These are phyloP conservation scores for Barbarea vulgaris DNA, from an alignment of 345 rosid species.

Conservation along the genomic window DNA sequence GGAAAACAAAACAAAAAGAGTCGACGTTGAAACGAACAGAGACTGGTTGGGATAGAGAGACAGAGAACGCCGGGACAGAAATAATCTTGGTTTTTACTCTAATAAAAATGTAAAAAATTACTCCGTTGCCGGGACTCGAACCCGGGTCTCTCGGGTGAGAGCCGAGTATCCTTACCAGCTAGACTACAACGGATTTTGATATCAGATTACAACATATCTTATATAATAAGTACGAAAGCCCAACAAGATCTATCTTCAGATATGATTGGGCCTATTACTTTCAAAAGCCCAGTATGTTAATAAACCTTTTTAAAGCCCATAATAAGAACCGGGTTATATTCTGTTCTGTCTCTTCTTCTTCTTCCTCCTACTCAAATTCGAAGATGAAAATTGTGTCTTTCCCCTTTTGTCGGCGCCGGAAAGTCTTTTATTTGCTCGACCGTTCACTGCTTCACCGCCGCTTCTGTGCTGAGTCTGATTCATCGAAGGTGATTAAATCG, in stretches of 20 bases:
- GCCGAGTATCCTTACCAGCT: slow-evolving; percentile 79
- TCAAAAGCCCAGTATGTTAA: background rate
- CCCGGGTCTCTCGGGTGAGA: slow-evolving; percentile 68
- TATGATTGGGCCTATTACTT: background rate
- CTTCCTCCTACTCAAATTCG: background rate
- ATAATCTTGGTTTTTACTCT: background rate
- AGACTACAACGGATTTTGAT: slow-evolving; percentile 43
- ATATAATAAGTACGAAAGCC: background rate
- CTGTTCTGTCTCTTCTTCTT: background rate
- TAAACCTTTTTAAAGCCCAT: background rate
- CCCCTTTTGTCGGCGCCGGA: slow-evolving; percentile 27
- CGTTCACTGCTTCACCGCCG: background rate
- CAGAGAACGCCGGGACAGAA: background rate
- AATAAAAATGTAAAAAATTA: background rate
- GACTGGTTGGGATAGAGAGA: background rate
- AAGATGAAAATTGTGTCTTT: slow-evolving; percentile 32
- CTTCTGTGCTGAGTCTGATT: slow-evolving; percentile 39
- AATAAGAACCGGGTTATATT: background rate
- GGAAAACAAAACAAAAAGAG: background rate
- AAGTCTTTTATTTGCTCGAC: slow-evolving; percentile 1
- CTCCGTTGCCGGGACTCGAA: background rate
- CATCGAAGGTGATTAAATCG: background rate
- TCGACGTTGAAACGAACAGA: background rate
- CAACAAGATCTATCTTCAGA: background rate
- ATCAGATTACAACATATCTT: no score